Evolutionary conservation across 164 flowering plant genomes (phyloP), one percentile per base, ranked within the genome.

Genomic region (Vitis labrusca): DNA sequence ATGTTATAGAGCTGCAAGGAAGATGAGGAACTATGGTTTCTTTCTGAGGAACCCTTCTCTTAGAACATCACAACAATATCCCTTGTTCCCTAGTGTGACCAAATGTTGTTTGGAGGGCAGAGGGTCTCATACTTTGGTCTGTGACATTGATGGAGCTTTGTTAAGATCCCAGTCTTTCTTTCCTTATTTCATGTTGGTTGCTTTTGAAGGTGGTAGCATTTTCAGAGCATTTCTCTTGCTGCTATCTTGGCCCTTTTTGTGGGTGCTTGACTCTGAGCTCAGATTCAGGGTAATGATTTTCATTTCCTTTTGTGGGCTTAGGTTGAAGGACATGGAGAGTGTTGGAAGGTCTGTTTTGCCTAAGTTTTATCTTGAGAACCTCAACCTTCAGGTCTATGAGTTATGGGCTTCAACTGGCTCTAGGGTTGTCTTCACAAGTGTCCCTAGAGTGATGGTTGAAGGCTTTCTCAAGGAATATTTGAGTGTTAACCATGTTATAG

Each of bases 171-270:
- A 76, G 1, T 85, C 93, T 50, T 82, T 89, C 73, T 91, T 93
- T 76, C 97, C 98, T 71, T 93, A 75, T 69, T 93, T 91, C 87
- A 91, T 93, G 97, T 81, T 93, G 5, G 91, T 91, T 72, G 91
- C 97, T 19, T 90, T 93, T 67, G 98, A 93, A 76, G 97, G 88
- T 62, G 97, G 98, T 3, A 75, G 88, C 79, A 73, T 89, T 29
- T 11, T 91, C 1, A 86, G 98, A 71, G 93, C 97, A 2, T 73
- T 91, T 12, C 8, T 89, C 3, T 67, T 93, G 75, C 84, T 93
- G 16, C 14, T 85, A 0, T 78, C 85, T 1, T 82, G 66, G 51
- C 91, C 92, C 3, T 1, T 90, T 15, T 54, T 87, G 57, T 77
- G 78, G 67, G 59, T 87, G 10, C 37, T 90, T 76, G 71, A 78